Evolutionary conservation across 768 basidiomycete genomes (phyloP), one percentile per base, ranked within the genome.

Genomic region (Boletus subcaerulescens): DNA sequence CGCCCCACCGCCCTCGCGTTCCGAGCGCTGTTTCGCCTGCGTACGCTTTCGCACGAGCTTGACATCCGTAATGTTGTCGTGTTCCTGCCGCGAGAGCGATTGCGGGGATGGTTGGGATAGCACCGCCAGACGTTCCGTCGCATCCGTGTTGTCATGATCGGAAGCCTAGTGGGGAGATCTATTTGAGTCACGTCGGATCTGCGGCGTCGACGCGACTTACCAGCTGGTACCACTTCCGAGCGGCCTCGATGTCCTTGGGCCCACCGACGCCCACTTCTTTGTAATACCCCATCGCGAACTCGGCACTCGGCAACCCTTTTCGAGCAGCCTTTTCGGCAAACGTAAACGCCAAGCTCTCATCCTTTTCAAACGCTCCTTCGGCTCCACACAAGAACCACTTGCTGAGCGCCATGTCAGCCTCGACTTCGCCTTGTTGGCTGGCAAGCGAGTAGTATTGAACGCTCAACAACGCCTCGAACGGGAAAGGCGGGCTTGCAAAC

Each of bases 331-430:
- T 95, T 59, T 91, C 87, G 0, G 96, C 96, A 72, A 96, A 98
- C 0, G 86, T 89, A 59, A 83, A 83, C 3, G 96, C 94, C 4
- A 98, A 78, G 2, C 68, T 73, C 67, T 97, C 93, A 68, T 95
- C 91, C 71, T 93, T 93, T 38, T 91, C 90, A 61, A 97, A 94
- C 14, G 76, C 73, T 9, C 81, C 81, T 35, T 80, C 78, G 0
- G 86, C 85, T 4, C 95, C 95, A 66, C 93, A 95, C 46, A 98
- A 74, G 76, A 97, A 98, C 95, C 96, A 98, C 72, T 97, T 98
- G 70, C 84, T 87, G 50, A 98, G 79, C 3, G 93, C 95, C 93
- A 98, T 95, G 67, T 98, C 93, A 0, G 96, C 96, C 68, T 98
- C 94, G 22, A 81, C 78, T 70, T 97, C 92, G 33, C 91, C 91